Evolutionary conservation across 352 stramenopile genomes (phyloP), one percentile per base, ranked within the genome.

Genomic region (Phytophthora nicotianae): DNA sequence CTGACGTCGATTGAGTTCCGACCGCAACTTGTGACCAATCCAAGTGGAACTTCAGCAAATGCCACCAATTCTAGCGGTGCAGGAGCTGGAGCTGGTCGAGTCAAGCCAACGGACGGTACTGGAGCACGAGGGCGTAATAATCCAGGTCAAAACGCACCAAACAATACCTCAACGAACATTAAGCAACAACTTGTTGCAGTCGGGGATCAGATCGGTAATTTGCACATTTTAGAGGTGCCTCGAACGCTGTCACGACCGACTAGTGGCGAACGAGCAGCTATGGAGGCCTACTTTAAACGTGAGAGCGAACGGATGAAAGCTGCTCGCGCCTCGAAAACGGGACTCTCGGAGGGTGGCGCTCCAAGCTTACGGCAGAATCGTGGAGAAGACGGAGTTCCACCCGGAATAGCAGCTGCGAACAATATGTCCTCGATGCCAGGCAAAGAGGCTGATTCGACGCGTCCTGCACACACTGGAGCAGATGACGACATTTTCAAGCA

Each of bases 191-290:
- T 98, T 47, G 77, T 98, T 17, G 90, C 89, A 16, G 83, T 98
- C 46, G 93, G 93, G 38, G 92, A 98, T 61, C 82, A 95, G 60
- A 91, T 88, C 24, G 93, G 93, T 1, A 97, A 97, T 66, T 71
- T 98, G 37, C 92, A 98, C 69, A 94, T 98, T 56, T 82, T 97
- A 58, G 88, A 97, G 56, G 84, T 98, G 48, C 93, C 91, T 20
- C 77, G 89, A n/a, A 93, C 86, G 21, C 60, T 98, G 11, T 91
- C 88, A 40, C 77, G 90, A n/a, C 81, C 83, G n/a, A 78, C 80
- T 10, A 75, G 75, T 43, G 91, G 88, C 19, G 93, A 98, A 76
- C 74, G 79, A 5, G 65, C 70, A 19, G 61, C 90, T 10, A 96
- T 98, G 77, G 75, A 89, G 41, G 74, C 74, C 14, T 98, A 97